These are phyloP conservation scores for Boletus huronensis DNA, from an alignment of 768 basidiomycete genomes.

Conservation along the genomic window DNA sequence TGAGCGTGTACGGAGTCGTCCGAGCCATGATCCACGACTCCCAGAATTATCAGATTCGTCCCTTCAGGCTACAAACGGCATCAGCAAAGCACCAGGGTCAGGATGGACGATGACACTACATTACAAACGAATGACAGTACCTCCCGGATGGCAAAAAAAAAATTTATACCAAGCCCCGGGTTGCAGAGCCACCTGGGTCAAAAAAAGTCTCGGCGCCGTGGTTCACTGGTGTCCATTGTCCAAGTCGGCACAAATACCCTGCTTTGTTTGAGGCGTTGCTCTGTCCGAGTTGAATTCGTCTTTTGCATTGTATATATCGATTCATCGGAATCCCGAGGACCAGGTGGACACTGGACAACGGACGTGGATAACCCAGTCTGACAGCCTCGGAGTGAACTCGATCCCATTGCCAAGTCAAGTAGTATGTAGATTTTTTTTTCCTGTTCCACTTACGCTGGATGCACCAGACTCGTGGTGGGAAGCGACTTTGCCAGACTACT, in stretches of 20 bases:
- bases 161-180: not conserved
- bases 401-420: not conserved
- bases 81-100: not conserved
- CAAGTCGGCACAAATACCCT: not conserved
- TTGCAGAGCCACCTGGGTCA: not conserved
- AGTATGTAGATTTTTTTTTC: not conserved
- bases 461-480: not conserved
- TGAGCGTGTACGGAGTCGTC: not conserved
- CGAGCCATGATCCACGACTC: conserved; percentile 2
- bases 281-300: not conserved
- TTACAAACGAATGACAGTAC: not conserved
- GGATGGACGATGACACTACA: not conserved
- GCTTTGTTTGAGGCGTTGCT: not conserved
- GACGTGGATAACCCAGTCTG: not conserved
- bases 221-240: no score
- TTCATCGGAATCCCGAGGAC: not conserved
- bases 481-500: not conserved
- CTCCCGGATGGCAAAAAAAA: not conserved
- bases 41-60: not conserved
- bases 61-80: not conserved
- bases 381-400: not conserved
- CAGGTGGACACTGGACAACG: no score
- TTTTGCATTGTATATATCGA: not conserved
- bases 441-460: not conserved
- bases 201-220: not conserved